Percentiles rank a stretch among this genome's conserved stretches.
These are phyloP conservation scores for Leccinellum luteum DNA, from an alignment of 768 basidiomycete genomes.

Conservation along the genomic window DNA sequence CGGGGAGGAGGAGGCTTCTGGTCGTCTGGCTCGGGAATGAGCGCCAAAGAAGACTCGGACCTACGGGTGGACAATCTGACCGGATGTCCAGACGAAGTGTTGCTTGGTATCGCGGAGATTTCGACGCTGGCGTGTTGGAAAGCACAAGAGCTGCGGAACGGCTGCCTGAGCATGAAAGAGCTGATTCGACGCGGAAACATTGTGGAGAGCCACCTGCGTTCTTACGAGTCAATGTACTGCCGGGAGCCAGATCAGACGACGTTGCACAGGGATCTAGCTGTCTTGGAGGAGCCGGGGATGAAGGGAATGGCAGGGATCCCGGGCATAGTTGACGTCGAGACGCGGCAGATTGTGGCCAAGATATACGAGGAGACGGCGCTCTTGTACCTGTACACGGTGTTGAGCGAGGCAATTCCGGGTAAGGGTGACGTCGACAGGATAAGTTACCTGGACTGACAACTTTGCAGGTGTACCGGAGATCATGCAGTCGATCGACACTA, in stretches of 20 bases:
- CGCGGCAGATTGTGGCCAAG: slow-evolving; percentile 45
- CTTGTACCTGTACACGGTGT: slow-evolving; percentile 67
- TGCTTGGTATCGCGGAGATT: slow-evolving; percentile 73
- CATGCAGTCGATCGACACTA: slow-evolving; percentile 48
- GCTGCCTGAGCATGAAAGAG: slow-evolving; percentile 69
- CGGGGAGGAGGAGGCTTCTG: slow-evolving; percentile 50
- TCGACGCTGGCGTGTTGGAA: slow-evolving; percentile 79
- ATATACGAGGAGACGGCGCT: slow-evolving; percentile 66
- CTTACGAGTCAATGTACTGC: slow-evolving; percentile 33
- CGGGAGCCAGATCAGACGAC: slow-evolving; percentile 34
- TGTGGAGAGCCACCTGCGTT: slow-evolving; percentile 64
- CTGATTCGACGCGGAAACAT: slow-evolving; percentile 69
- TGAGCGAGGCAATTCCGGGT: slow-evolving; percentile 72
- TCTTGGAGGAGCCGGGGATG: slow-evolving; percentile 14
- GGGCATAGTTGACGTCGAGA: slow-evolving; percentile 36
- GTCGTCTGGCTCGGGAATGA: slow-evolving; percentile 29
- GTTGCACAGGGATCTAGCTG: slow-evolving; percentile 40
- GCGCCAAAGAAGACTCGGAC: slow-evolving; percentile 38
- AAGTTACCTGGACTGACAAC: slow-evolving; percentile 1
- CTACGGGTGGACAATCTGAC: slow-evolving; percentile 66
- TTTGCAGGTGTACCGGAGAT: slow-evolving; percentile 70
- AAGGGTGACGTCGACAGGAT: slow-evolving; percentile 23
- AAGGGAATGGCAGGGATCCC: slow-evolving; percentile 31
- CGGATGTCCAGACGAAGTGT: slow-evolving; percentile 76
- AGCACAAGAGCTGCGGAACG: slow-evolving; percentile 55